Evolutionary conservation across 2,329 filamentous ascomycete genomes (phyloP).

Genomic region (Xylariomycetidae sp.): DNA sequence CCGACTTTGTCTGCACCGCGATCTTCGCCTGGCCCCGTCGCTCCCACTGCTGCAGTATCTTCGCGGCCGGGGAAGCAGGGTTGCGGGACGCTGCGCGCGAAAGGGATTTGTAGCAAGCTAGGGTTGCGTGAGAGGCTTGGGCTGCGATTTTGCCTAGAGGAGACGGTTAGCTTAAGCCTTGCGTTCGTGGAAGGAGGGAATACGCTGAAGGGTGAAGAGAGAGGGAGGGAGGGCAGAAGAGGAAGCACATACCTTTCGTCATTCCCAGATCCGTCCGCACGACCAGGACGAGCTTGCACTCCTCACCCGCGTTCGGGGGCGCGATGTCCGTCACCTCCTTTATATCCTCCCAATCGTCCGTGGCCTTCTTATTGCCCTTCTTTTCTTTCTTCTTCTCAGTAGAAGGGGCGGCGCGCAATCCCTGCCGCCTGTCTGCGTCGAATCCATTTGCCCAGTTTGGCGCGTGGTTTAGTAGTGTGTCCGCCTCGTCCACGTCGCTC

Average conservation of each 20-base stretch:
- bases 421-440: constrained; percentile 55
- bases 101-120: constrained; percentile 92
- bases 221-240: neutral
- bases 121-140: constrained; percentile 90
- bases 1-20: constrained; percentile 79
- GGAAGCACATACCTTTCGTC: constrained; percentile 70
- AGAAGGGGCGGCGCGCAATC: constrained; percentile 33
- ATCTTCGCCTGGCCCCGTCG: constrained; percentile 84
- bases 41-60: constrained; percentile 80
- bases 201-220: too few species aligned
- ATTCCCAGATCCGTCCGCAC: constrained; percentile 93
- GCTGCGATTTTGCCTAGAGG: constrained; percentile 86
- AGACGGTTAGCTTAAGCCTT: constrained; percentile 4
- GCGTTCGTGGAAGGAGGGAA: neutral
- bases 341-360: constrained; percentile 35
- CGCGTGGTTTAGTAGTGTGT: constrained; percentile 56
- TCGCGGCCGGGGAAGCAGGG: constrained; percentile 47
- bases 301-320: constrained; percentile 48
- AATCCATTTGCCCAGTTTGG: constrained; percentile 59
- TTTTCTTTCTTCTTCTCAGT: constrained; percentile 9
- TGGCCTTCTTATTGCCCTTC: constrained; percentile 19
- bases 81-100: constrained; percentile 45
- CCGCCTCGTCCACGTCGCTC: constrained; percentile 59
- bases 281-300: constrained; percentile 90
- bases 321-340: constrained; percentile 21